Evolutionary conservation across 495 filamentous ascomycete species (phyloP), one percentile per base, ranked within the genome.

Genomic region (Aspergillus nidulans): DNA sequence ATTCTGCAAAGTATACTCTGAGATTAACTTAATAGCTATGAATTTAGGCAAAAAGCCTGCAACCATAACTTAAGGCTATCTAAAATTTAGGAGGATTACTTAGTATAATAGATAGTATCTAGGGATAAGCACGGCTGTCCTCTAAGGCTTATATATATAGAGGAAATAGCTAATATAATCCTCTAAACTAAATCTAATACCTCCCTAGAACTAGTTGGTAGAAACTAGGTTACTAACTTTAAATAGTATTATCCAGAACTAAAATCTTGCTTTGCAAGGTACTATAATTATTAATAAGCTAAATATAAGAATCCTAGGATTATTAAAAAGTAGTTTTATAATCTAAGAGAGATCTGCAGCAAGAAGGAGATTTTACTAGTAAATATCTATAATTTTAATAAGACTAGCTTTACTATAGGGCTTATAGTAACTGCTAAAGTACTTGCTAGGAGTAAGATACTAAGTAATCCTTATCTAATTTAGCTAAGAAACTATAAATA

Each of bases 321-420:
- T 44, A 68, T 73, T 36, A 6, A 50, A 9, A 53, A n/a, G 9
- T 79, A 64, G 72, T 77, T 79, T 59, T 21, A 53, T 39, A 61
- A 67, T 36, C 58, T 75, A 49, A 21, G 49, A 45, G 63, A 71
- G 39, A 64, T 61, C 44, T 60, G 62, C 23, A 55, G 34, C 1
- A 66, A 74, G 53, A 66, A 77, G 49, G 57, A 61, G 6, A 72
- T 78, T 47, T 16, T 49, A n/a, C 50, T 69, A 26, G 63, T 67
- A 41, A 68, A 78, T 66, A 69, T 73, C 47, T 76, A 73, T 54
- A 79, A 77, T 58, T 77, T 79, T 63, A 67, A 79, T 59, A 65
- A 80, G 60, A 74, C 68, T 53, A 62, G 71, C 52, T 69, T 77
- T 65, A 38, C 65, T 47, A 77, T 80, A n/a, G n/a, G n/a, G n/a